A percentile compares a stretch with the other conserved stretches of the same genome.
phyloP scores from a whole-genome alignment of 768 basidiomycete species.

The Pulveroboletus sp. region DNA sequence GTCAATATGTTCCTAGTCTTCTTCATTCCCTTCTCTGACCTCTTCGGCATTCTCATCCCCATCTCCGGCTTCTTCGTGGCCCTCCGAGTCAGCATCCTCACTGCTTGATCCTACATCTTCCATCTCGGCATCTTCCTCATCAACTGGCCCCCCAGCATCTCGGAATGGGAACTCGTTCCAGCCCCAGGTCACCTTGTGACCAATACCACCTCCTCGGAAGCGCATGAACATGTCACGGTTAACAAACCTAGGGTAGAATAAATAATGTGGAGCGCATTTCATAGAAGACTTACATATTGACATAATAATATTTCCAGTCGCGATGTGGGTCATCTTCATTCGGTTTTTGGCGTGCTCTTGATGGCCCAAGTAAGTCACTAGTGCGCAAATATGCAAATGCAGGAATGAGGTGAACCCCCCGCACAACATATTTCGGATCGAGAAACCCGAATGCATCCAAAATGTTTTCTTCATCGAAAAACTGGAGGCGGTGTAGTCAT shows the following conservation, averaged over 20 bases:
- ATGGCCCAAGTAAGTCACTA: not conserved
- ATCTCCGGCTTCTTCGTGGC: too few relatives aligned
- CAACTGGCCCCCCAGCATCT: not conserved
- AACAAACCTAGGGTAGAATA: not conserved
- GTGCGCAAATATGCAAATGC: conserved; percentile 21
- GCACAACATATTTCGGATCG: conserved; percentile 8
- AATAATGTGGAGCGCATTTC: too few relatives aligned
- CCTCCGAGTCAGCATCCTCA: too few relatives aligned
- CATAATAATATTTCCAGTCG: conserved; percentile 32
- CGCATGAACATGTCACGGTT: not conserved
- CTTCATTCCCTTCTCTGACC: too few relatives aligned
- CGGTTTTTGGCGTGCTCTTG: not conserved
- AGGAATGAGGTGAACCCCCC: conserved; percentile 13
- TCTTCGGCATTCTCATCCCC: too few relatives aligned
- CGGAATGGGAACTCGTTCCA: not conserved
- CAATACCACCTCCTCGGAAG: not conserved
- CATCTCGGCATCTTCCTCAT: too few relatives aligned
- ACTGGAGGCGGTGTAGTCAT: conserved; percentile 34
- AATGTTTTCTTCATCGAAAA: not conserved
- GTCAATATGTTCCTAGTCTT: too few relatives aligned
- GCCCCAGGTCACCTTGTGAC: not conserved
- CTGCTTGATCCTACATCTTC: too few relatives aligned
- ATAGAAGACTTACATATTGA: conserved; percentile 33
- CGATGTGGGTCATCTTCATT: not conserved
- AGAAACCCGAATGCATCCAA: conserved; percentile 16